These are phyloP conservation scores for Acanthochlamys bracteata DNA, from an alignment of 106 monocot species.

Conservation along the genomic window DNA sequence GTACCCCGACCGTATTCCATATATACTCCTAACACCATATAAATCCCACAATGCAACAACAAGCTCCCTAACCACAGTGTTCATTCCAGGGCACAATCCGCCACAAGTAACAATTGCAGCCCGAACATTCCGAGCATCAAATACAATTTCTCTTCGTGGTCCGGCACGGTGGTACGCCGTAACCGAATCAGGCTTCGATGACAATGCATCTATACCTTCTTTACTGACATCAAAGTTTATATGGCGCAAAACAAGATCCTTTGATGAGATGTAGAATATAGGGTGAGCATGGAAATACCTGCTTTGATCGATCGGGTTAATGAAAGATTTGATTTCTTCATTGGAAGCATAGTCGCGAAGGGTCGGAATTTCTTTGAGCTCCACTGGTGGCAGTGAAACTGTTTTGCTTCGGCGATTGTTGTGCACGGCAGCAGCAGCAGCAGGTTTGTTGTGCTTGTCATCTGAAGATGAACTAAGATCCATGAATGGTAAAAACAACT, in stretches of 20 bases:
- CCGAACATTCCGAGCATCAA: constrained; percentile 35
- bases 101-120: constrained; percentile 90
- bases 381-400: constrained; percentile 48
- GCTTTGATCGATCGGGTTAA: constrained; percentile 49
- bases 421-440: background rate
- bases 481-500: background rate
- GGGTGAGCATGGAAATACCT: constrained; percentile 44
- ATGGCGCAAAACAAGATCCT: constrained; percentile 61
- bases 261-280: constrained; percentile 55
- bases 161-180: constrained; percentile 75
- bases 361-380: constrained; percentile 33
- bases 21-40: constrained; percentile 69
- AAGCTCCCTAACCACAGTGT: constrained; percentile 83
- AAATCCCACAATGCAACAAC: constrained; percentile 75
- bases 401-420: background rate
- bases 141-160: constrained; percentile 38
- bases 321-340: background rate
- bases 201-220: constrained; percentile 9
- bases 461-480: background rate
- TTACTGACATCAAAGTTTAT: constrained; percentile 39
- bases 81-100: constrained; percentile 78
- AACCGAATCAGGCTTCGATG: constrained; percentile 8
- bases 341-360: constrained; percentile 28
- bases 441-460: background rate
- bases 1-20: constrained; percentile 53